phyloP scores from a whole-genome alignment of 495 filamentous ascomycete species.

The Penicillium turbatum region DNA sequence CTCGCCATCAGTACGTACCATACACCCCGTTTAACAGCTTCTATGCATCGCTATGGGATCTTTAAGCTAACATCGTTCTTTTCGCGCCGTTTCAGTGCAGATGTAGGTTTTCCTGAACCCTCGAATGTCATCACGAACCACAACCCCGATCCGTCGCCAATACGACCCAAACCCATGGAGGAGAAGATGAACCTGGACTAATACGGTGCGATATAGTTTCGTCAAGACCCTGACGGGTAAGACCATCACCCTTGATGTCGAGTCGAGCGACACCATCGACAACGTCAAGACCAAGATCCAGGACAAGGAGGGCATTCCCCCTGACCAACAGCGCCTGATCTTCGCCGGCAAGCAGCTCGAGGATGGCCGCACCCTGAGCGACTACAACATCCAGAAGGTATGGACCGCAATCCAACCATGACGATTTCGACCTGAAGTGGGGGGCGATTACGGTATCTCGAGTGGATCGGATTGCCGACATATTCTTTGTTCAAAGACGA shows the following conservation, averaged over 20 bases:
- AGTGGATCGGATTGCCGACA: background rate
- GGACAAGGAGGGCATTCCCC: conserved; percentile 99
- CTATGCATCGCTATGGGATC: conserved; percentile 15
- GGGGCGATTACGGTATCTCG: conserved; percentile 3
- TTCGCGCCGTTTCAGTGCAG: conserved; percentile 61
- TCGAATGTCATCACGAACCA: conserved; percentile 17
- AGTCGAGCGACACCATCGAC: conserved; percentile 98
- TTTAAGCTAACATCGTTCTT: conserved; percentile 37
- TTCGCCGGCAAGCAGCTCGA: conserved; percentile 99
- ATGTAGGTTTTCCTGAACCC: conserved; percentile 55
- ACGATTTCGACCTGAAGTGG: conserved; percentile 10
- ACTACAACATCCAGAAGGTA: conserved; percentile 99
- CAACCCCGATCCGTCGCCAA: conserved; percentile 10
- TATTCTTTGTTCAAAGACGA: background rate
- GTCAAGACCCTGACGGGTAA: conserved; percentile 98
- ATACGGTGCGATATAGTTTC: conserved; percentile 61
- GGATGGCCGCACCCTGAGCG: conserved; percentile 95
- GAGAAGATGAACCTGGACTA: conserved; percentile 28
- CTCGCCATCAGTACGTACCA: conserved; percentile 57
- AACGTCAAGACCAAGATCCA: conserved; percentile 97
- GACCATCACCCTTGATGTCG: conserved; percentile 99
- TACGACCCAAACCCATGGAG: conserved; percentile 8
- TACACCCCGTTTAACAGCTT: conserved; percentile 11
- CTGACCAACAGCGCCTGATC: conserved; percentile 98
- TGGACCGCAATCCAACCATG: conserved; percentile 20